phyloP scores from a whole-genome alignment of 139 green algal genomes.

The Yamagishiella unicocca region DNA sequence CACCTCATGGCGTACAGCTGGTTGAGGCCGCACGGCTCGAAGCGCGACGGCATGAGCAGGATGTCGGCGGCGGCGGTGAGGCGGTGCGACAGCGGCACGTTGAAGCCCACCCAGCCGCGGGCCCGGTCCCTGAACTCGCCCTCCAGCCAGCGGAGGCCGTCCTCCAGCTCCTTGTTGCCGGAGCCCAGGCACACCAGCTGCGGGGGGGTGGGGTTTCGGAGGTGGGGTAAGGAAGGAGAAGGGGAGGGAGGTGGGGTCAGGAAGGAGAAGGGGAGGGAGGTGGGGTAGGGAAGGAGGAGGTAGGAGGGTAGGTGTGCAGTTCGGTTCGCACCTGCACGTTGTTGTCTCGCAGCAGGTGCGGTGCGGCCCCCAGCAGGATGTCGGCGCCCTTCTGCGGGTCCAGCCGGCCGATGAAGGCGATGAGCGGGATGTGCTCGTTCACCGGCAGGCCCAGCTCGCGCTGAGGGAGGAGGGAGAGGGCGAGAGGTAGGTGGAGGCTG shows the following conservation, averaged over 20 bases:
- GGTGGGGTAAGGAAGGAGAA: neutral
- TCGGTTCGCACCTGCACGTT: constrained; percentile 36
- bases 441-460: constrained; percentile 78
- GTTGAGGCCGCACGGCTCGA: constrained; percentile 91
- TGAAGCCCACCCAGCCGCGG: constrained; percentile 93
- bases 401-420: constrained; percentile 87
- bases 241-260: neutral
- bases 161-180: constrained; percentile 83
- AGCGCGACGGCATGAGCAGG: constrained; percentile 86
- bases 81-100: constrained; percentile 84
- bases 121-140: constrained; percentile 69
- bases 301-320: neutral
- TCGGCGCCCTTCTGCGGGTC: constrained; percentile 90
- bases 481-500: neutral
- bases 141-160: constrained; percentile 69
- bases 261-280: neutral
- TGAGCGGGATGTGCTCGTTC: constrained; percentile 69
- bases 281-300: neutral
- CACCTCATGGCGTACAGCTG: constrained; percentile 84
- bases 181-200: constrained; percentile 89
- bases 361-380: constrained; percentile 68
- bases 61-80: constrained; percentile 84
- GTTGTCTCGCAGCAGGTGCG: constrained; percentile 42
- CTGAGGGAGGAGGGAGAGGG: constrained; percentile 44
- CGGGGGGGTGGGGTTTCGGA: neutral